Evolutionary conservation across 2,329 filamentous ascomycete genomes (phyloP), one percentile per base, ranked within the genome.

Genomic region (Xylariaceae sp.): DNA sequence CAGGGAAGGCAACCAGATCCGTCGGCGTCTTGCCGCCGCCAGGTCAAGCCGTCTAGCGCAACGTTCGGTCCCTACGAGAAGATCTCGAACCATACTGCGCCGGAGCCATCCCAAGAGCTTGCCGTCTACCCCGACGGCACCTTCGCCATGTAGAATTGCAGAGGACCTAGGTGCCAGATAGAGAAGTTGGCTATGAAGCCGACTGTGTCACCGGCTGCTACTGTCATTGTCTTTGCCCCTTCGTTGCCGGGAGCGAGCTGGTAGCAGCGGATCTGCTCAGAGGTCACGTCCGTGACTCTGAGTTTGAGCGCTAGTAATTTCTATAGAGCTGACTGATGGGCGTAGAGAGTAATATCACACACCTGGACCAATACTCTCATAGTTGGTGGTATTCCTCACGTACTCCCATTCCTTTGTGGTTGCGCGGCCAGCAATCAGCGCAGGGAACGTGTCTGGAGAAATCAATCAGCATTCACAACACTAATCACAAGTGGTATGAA

Each of bases 211-310:
- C 78, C 77, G 13, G 77, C 78, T 8, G 73, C 72, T 6, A 78
- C 71, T 36, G 68, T 74, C 55, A 74, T 72, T 1, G 73, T 77
- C 42, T 70, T 65, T 0, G 71, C 72, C 2, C 74, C 75, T 36
- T 73, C 70, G 43, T 70, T 72, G 32, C 75, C 75, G 3, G 73
- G 61, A 8, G 65, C 66, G 8, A 74, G 68, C 62, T 81, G 74
- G 65, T 78, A 81, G 71, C 78, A 81, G n/a, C 76, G 76, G 69
- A 81, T 78, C 52, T 75, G 73, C 1, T 72, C 60, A 32, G 75
- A 77, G 41, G 64, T 72, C 24, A 81, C 78, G 55, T 78, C 71
- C 3, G 76, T 77, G 29, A 81, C 77, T 65, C 11, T 10, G 20
- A 42, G 13, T 47, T 40, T 42, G 9, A 26, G 7, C n/a, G 32